Base-by-base conservation (phyloP, 2,329 filamentous ascomycete species). In the Colletotrichum sp. region DNA sequence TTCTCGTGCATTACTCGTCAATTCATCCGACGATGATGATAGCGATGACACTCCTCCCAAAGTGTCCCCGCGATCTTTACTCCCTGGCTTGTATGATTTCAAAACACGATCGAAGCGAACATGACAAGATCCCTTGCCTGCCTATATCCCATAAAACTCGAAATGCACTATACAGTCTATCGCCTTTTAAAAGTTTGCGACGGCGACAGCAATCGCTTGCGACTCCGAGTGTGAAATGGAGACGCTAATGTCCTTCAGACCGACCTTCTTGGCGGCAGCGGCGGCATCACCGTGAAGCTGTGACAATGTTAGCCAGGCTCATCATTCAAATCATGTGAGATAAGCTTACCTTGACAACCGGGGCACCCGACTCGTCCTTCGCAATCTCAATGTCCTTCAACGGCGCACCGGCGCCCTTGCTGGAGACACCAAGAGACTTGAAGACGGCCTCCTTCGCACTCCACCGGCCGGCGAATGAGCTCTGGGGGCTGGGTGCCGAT, bases 391-490 rank as follows among this genome's bases (percentile, higher is more conserved):
- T 99, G 57, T 99, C 96, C 88, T 94, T 97, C 86, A 99, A 86
- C 18, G 95, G 90, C 75, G 97, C 96, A 78, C 98, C 97, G 12
- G 94, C 96, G 77, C 97, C 97, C 86, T 94, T 93, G 85, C 96
- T 94, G 80, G 91, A 87, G 15, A 99, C 96, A 79, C 96, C 96
- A 16, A 99, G 90, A 48, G 95, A 96, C 92, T 99, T 99, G 91
- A 99, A 99, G 1, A 99, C 96, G 32, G 97, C 97, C 87, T 99
- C 97, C 89, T 99, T 99, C 43, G 97, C 97, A 81, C 94, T 96
- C 97, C 97, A 99, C 80, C 96, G 93, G 66, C 97, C 97, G 7
- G 96, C 95, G 86, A 98, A 99, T 67, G 95, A 98, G 79, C 96
- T 95, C 83, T 95, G 95, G 2, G 96, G 94, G 82, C 91, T 93